Conservation (phyloP, 139 green algal species). For the Chara braunii region DNA sequence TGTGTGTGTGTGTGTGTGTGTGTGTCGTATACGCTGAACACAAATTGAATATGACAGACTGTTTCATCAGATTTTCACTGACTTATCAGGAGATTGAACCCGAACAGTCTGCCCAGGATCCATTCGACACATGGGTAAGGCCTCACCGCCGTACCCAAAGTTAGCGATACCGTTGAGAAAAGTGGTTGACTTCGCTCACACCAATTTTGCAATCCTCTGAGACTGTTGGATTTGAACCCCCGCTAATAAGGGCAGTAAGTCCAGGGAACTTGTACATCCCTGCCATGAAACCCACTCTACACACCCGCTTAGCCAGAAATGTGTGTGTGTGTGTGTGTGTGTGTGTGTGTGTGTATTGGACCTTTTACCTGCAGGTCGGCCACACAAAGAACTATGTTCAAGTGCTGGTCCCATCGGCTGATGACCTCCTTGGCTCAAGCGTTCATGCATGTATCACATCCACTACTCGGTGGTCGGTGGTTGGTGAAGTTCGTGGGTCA, state of each 20-base stretch:
- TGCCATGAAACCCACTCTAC: too few relatives aligned
- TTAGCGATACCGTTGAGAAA: too few relatives aligned
- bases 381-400: conserved; percentile 78
- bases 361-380: conserved; percentile 47
- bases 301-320: too few relatives aligned
- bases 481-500: conserved; percentile 38
- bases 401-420: conserved; percentile 53
- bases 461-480: conserved; percentile 60
- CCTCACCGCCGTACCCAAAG: too few relatives aligned
- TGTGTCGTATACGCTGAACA: background rate
- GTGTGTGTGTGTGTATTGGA: too few relatives aligned
- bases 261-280: background rate
- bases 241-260: background rate
- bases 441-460: conserved; percentile 54
- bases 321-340: too few relatives aligned
- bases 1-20: too few relatives aligned
- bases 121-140: background rate
- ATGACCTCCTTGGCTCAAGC: conserved; percentile 61
- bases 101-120: background rate
- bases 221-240: background rate
- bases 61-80: too few relatives aligned
- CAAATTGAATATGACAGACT: background rate
- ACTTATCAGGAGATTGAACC: too few relatives aligned
- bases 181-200: too few relatives aligned
- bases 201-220: background rate